Evolutionary conservation across 768 basidiomycete species (phyloP).

Genomic region (Phylloporus sp.): DNA sequence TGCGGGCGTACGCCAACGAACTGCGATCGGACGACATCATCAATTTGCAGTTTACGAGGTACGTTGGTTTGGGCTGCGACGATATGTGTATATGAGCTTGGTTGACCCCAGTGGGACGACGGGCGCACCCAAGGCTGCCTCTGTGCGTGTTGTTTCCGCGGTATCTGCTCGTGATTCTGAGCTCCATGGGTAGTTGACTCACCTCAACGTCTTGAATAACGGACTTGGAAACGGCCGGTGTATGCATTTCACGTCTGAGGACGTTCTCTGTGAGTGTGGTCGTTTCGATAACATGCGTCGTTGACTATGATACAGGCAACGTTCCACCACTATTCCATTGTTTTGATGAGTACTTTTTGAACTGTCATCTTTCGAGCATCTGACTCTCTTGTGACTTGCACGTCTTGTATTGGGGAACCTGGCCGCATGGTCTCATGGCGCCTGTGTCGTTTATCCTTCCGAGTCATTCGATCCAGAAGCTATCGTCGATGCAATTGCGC

Average conservation of each 20-base stretch:
- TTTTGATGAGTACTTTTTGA: constrained; percentile 66
- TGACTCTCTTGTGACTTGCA: constrained; percentile 29
- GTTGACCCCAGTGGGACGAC: constrained; percentile 62
- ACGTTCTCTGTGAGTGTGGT: constrained; percentile 58
- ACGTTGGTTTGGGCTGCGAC: not conserved
- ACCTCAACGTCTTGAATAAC: constrained; percentile 77
- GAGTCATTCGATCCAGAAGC: constrained; percentile 57
- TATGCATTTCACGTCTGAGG: constrained; percentile 64
- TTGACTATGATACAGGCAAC: constrained; percentile 50
- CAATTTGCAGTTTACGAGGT: constrained; percentile 87
- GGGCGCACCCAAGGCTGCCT: constrained; percentile 78
- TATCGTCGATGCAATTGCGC: constrained; percentile 66
- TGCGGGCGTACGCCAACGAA: constrained; percentile 39
- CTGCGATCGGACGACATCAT: constrained; percentile 66
- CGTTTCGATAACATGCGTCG: not conserved
- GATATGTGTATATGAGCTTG: not conserved
- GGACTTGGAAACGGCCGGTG: constrained; percentile 63
- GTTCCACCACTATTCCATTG: constrained; percentile 84
- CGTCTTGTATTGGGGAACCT: constrained; percentile 81
- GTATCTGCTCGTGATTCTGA: not conserved
- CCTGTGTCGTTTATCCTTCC: constrained; percentile 73
- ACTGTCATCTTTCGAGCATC: constrained; percentile 3
- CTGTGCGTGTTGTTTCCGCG: constrained; percentile 41
- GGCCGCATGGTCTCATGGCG: constrained; percentile 70
- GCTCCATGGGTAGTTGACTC: constrained; percentile 56